Percentiles rank a stretch among this genome's conserved stretches.
phyloP scores from a whole-genome alignment of 2,329 filamentous ascomycete genomes.

The Diaporthe sp. region DNA sequence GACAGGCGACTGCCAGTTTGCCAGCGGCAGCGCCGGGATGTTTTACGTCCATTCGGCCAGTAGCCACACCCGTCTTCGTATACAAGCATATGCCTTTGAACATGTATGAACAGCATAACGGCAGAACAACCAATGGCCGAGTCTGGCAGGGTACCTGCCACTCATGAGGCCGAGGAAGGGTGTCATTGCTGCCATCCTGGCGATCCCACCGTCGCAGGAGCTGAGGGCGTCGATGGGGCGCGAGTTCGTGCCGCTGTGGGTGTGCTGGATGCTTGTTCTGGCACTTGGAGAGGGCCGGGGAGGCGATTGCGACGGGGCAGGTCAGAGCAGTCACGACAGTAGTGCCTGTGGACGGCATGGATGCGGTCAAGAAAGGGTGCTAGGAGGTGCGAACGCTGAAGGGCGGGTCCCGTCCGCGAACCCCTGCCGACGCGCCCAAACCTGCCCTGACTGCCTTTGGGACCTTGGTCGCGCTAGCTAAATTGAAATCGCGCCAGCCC shows the following conservation, averaged over 20 bases:
- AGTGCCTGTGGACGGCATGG: slow-evolving; percentile 54
- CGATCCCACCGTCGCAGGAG: slow-evolving; percentile 46
- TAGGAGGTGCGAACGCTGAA: slow-evolving; percentile 52
- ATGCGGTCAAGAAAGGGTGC: slow-evolving; percentile 53
- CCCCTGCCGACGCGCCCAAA: slow-evolving; percentile 25
- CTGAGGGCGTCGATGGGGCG: slow-evolving; percentile 46
- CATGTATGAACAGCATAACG: slow-evolving; percentile 35
- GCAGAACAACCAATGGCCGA: slow-evolving; percentile 37
- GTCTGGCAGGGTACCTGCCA: slow-evolving; percentile 50
- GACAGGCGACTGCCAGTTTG: slow-evolving; percentile 48
- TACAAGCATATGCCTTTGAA: background rate
- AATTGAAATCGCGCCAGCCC: slow-evolving; percentile 25
- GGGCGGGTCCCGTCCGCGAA: slow-evolving; percentile 45
- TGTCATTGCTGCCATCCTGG: slow-evolving; percentile 53
- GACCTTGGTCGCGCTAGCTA: background rate
- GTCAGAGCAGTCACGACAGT: slow-evolving; percentile 54
- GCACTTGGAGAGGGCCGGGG: slow-evolving; percentile 53
- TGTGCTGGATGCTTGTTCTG: slow-evolving; percentile 41
- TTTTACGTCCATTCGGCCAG: slow-evolving; percentile 44
- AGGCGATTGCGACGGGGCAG: slow-evolving; percentile 53
- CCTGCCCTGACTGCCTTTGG: background rate
- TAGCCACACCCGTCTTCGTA: too few relatives aligned
- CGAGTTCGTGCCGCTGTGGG: slow-evolving; percentile 47
- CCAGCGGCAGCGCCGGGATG: slow-evolving; percentile 41
- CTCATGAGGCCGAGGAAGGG: slow-evolving; percentile 50